phyloP scores from a whole-genome alignment of 1,139 yeast species.

The Candida buenavistaensis region DNA sequence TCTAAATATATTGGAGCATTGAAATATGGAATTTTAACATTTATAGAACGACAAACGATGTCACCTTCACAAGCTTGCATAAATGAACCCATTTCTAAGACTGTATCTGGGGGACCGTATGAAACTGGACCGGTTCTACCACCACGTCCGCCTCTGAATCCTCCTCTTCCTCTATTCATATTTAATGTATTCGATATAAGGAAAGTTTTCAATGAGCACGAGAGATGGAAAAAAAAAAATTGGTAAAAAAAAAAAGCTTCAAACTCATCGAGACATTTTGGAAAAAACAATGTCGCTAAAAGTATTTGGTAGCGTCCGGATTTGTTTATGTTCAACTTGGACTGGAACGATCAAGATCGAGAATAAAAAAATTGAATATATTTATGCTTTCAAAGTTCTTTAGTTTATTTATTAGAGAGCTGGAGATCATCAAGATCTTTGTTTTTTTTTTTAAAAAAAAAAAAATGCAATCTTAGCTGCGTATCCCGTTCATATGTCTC shows the following conservation, averaged over 20 bases:
- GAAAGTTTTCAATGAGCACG: slow-evolving; percentile 2
- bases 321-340: too few relatives aligned
- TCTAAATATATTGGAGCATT: slow-evolving; percentile 98
- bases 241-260: slow-evolving; percentile 1
- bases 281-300: not conserved
- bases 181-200: not conserved
- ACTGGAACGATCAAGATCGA: too few relatives aligned
- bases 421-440: too few relatives aligned
- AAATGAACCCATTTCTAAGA: slow-evolving; percentile 91
- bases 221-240: slow-evolving; percentile 3
- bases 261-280: not conserved
- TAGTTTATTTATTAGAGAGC: too few relatives aligned
- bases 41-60: slow-evolving; percentile 92
- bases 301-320: too few relatives aligned
- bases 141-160: slow-evolving; percentile 68
- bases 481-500: too few relatives aligned
- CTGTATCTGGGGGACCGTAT: slow-evolving; percentile 87
- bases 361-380: too few relatives aligned
- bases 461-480: too few relatives aligned
- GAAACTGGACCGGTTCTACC: slow-evolving; percentile 53
- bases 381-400: too few relatives aligned
- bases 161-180: slow-evolving; percentile 70
- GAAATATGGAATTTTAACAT: slow-evolving; percentile 94
- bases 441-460: too few relatives aligned
- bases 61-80: slow-evolving; percentile 96